Base-by-base conservation (phyloP, 2,329 filamentous ascomycete genomes). In the Cladorrhinum sp. region DNA sequence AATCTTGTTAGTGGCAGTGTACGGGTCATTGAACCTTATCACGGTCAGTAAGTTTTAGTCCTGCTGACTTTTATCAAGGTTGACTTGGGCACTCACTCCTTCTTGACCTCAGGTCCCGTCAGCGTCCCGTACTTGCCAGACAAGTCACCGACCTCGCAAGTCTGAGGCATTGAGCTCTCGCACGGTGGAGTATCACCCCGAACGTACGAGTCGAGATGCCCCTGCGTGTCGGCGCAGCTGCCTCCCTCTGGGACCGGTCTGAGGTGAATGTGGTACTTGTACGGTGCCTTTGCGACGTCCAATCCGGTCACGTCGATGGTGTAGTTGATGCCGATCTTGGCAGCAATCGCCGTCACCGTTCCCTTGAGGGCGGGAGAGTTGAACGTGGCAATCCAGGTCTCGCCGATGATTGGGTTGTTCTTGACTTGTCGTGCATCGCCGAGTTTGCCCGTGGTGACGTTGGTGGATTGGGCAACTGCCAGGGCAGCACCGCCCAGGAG, bases 131-230 rank as follows among this genome's bases (percentile, higher is more conserved):
- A 77, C 70, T 87, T 87, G 58, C 85, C 85, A 29, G 79, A 77
- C 25, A 87, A 72, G 69, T 88, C 85, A 53, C 85, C 85, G 4
- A 84, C 78, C 71, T 87, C 79, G 70, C 85, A 88, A 18, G 78
- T 82, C 62, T 79, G 68, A 1, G 83, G 84, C 24, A 71, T 64
- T 13, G 70, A 66, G 10, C 69, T 50, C 64, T 85, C 75, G 69
- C 85, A 88, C 2, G 77, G 66, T 22, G 79, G 75, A 0, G 67
- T 68, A 65, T 84, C 76, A 50, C 79, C 79, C 29, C 82, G 80
- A 29, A 75, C 68, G 68, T 78, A 85, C 2, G 85, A 84, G 67
- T 86, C 82, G 6, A 86, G 76, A 66, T 87, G 85, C 4, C 70
- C 78, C 29, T 79, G 74, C 1, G 85, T 81, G 4, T 70, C 72